Evolutionary conservation across 2,329 filamentous ascomycete genomes (phyloP).

Genomic region (Polychaeton citri): DNA sequence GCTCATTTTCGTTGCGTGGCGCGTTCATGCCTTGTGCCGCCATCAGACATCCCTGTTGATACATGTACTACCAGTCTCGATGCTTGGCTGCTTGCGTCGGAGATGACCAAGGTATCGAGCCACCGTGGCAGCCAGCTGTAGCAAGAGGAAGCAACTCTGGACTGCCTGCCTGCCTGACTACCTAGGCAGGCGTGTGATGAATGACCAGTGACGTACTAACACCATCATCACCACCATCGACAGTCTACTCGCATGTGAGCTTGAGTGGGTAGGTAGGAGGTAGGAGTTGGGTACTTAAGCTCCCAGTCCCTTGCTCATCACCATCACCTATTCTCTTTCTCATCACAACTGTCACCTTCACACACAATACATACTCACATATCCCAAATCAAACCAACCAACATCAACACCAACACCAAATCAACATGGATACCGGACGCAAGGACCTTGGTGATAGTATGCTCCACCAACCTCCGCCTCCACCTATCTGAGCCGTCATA

Average conservation of each 20-base stretch:
- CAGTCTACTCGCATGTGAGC: background rate
- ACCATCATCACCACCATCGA: background rate
- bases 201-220: background rate
- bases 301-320: constrained; percentile 2
- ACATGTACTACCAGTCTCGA: too few relatives aligned
- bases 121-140: too few relatives aligned
- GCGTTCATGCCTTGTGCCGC: too few relatives aligned
- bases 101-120: too few relatives aligned
- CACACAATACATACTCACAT: constrained; percentile 8
- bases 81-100: too few relatives aligned
- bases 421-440: constrained; percentile 49
- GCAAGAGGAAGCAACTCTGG: too few relatives aligned
- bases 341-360: constrained; percentile 7
- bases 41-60: too few relatives aligned
- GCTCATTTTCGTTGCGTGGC: too few relatives aligned
- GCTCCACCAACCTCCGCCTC: constrained; percentile 5
- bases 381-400: constrained; percentile 11
- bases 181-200: background rate
- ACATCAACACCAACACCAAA: constrained; percentile 21
- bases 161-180: too few relatives aligned
- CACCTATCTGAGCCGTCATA: constrained; percentile 1
- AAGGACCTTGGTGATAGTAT: constrained; percentile 44
- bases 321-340: constrained; percentile 6
- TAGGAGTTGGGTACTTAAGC: background rate
- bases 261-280: background rate